Base-by-base conservation (phyloP, 148 eudicot genomes). In the Euryodendron excelsum region DNA sequence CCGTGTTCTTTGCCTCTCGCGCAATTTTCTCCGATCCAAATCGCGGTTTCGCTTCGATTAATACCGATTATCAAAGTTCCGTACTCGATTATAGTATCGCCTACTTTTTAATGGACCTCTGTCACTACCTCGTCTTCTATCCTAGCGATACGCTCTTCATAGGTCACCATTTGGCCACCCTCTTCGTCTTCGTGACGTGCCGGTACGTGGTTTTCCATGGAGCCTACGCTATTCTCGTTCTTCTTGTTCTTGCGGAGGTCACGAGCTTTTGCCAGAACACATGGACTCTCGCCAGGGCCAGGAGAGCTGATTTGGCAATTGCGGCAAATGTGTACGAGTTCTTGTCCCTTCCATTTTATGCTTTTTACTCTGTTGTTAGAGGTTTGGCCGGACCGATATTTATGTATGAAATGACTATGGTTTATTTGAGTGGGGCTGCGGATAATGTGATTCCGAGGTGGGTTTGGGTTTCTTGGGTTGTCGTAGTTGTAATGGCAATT, bases 41-140 rank as follows among this genome's bases (percentile, higher is more conserved):
- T 28, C 72, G 76, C 1, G 30, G 73, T 14, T 93, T 89, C 62
- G 77, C 91, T 45, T 75, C 96, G 11, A 44, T 52, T 37, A 93
- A 91, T 79, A 87, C 94, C 23, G 70, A 62, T 5, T 74, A 63
- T 25, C 90, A 91, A 4, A 82, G 78, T 82, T 44, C 55, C 0
- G 89, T 86, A 0, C 85, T 93, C 6, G 98, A 93, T 50, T 93
- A 86, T 82, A 93, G 98, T 83, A 73, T 93, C 33, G 85, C 98
- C 1, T 93, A 93, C 76, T 93, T 93, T 78, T 53, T 85, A 17
- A 90, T 83, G 88, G 98, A 93, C 77, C 88, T 91, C 34, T 52
- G 72, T 37, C 96, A 93, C 66, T 93, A 93, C 81, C 75, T 93
- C 2, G 44, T 87, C 5, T 91, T 90, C 78, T 85, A 86, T 83